Conservation (phyloP, 441 rosid genomes). For the Arabidopsis hybrid region DNA sequence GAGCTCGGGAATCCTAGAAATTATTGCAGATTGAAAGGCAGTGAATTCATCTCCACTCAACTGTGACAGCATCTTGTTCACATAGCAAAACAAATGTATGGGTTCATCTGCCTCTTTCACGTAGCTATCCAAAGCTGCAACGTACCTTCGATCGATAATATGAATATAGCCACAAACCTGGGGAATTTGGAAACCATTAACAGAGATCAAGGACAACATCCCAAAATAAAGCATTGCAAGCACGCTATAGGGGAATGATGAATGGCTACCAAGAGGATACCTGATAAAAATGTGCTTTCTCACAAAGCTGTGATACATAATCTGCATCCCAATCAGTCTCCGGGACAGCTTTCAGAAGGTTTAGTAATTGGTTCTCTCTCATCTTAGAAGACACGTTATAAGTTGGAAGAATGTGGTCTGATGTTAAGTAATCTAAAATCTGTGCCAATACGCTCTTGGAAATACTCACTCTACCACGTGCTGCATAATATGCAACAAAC, state of each 20-base stretch:
- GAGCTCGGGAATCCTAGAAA: slow-evolving; percentile 80
- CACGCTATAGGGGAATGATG: slow-evolving; percentile 34
- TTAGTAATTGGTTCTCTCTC: slow-evolving; percentile 87
- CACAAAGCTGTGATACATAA: slow-evolving; percentile 77
- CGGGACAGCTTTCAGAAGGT: slow-evolving; percentile 79
- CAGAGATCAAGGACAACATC: slow-evolving; percentile 36
- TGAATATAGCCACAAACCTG: slow-evolving; percentile 97
- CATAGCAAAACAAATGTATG: slow-evolving; percentile 80
- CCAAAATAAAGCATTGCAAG: slow-evolving; percentile 25
- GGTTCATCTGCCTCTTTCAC: slow-evolving; percentile 95
- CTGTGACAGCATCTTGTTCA: slow-evolving; percentile 59
- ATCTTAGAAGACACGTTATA: slow-evolving; percentile 55
- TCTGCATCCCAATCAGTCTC: slow-evolving; percentile 80
- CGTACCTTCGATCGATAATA: slow-evolving; percentile 63
- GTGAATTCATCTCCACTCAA: slow-evolving; percentile 57
- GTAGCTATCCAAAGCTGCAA: slow-evolving; percentile 92
- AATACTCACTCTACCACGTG: slow-evolving; percentile 66
- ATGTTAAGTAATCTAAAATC: slow-evolving; percentile 81
- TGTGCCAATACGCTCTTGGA: slow-evolving; percentile 69
- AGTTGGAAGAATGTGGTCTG: slow-evolving; percentile 50
- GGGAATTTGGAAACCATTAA: slow-evolving; percentile 45
- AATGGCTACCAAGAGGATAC: slow-evolving; percentile 51
- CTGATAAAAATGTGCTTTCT: slow-evolving; percentile 81
- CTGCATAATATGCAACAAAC: slow-evolving; percentile 82
- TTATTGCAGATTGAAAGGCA: slow-evolving; percentile 71